Evolutionary conservation across 352 stramenopile genomes (phyloP), one percentile per base, ranked within the genome.

Genomic region (Globisporangium heterothallicum): DNA sequence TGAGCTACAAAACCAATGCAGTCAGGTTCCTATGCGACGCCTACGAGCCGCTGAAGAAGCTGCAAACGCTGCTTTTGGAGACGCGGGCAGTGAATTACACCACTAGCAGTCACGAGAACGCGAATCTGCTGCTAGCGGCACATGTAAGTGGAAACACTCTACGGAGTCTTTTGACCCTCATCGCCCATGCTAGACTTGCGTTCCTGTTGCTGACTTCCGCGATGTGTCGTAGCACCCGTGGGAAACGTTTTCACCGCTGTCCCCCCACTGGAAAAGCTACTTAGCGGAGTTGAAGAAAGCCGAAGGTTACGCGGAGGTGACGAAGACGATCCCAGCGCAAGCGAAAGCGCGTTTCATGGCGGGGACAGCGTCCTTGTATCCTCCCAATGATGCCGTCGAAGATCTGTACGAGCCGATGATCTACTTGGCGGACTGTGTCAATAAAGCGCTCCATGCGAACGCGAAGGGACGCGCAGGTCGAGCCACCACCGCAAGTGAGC

Each of bases 401-500:
- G 68, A 86, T 30, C 40, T 88, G n/a, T 94, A 88, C 51, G 72
- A 94, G 45, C 83, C 83, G 3, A 89, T 94, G 72, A 56, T 92
- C 25, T 94, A 86, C 66, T 49, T 94, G 14, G 80, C 80, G 21
- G 14, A 65, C 30, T 65, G 51, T 43, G 49, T 58, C 35, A 29
- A 30, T 41, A 57, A 52, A 24, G n/a, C 38, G 21, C 34, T 52
- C 5, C 26, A 27, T 10, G 2, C 1, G 25, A 18, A 29, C 40
- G 18, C 10, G 8, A 25, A 6, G 21, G 50, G 10, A 2, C 22
- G 12, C 19, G n/a, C 6, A 19, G 16, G 12, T 26, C 35, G 12
- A 43, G 24, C 30, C 46, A 49, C 21, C 30, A 3, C 16, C 30
- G 30, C 10, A 13, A 16, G 27, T 19, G 16, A 45, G 34, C 25